A percentile compares a stretch with the other conserved stretches of the same genome.
phyloP scores from a whole-genome alignment of 2,329 filamentous ascomycete genomes.

The Helicocarpus griseus region DNA sequence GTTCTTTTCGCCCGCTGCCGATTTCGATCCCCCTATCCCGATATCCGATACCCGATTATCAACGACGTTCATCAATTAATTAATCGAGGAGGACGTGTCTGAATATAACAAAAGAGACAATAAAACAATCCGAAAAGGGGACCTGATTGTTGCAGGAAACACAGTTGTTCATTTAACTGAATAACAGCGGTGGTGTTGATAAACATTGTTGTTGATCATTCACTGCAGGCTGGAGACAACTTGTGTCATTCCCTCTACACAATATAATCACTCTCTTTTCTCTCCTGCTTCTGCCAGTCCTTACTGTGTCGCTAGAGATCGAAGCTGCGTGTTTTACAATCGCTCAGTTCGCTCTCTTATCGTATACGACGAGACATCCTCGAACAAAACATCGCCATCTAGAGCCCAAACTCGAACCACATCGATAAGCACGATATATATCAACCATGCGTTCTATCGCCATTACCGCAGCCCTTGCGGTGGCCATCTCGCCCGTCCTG shows the following conservation, averaged over 20 bases:
- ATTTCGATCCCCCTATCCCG: neutral
- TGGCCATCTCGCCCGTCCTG: conserved; percentile 9
- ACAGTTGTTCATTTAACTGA: too few relatives aligned
- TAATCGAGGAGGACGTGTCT: too few relatives aligned
- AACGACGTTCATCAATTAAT: too few relatives aligned
- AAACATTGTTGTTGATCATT: too few relatives aligned
- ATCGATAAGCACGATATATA: neutral
- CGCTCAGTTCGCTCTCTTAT: neutral
- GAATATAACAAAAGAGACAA: too few relatives aligned
- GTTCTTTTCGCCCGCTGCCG: neutral
- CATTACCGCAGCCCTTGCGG: conserved; percentile 7
- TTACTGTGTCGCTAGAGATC: neutral
- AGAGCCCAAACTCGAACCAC: neutral
- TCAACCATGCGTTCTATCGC: conserved; percentile 6
- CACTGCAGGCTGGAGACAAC: too few relatives aligned
- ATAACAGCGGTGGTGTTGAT: too few relatives aligned
- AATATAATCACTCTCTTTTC: neutral
- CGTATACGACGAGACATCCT: neutral
- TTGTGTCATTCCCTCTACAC: neutral
- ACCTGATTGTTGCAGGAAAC: too few relatives aligned
- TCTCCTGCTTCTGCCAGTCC: neutral
- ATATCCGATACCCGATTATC: neutral
- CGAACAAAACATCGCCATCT: neutral
- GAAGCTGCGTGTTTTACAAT: neutral
- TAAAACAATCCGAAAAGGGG: too few relatives aligned